Percentiles rank a stretch among this genome's conserved stretches.
Evolutionary conservation across 1,284 basidiomycete species (phyloP).

Genomic region (Trichosporon faecale): DNA sequence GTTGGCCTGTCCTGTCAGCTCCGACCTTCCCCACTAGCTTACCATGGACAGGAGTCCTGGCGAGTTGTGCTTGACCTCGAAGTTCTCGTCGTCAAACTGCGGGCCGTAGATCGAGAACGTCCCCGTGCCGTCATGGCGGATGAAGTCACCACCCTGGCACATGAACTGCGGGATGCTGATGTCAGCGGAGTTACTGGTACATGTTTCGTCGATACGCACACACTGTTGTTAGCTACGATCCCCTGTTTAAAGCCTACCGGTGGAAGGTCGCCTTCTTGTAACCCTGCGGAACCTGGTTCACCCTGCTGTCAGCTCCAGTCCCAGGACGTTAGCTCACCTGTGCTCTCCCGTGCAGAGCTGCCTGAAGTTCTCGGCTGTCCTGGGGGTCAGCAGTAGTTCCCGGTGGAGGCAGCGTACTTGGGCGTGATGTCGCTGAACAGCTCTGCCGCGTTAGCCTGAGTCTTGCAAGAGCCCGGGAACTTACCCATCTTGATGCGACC

Average conservation of each 20-base stretch:
- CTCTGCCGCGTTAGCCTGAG: constrained; percentile 28
- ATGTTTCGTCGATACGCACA: constrained; percentile 12
- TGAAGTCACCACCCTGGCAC: constrained; percentile 64
- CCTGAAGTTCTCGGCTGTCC: constrained; percentile 95
- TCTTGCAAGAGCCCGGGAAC: constrained; percentile 10
- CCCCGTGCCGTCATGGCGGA: constrained; percentile 89
- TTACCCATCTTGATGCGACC: constrained; percentile 86
- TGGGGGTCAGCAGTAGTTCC: constrained; percentile 43
- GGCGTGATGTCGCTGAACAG: constrained; percentile 50
- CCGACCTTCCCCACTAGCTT: background rate
- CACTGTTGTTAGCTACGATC: constrained; percentile 16
- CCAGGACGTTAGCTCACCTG: constrained; percentile 57
- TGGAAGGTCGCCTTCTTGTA: constrained; percentile 89
- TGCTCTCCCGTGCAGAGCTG: constrained; percentile 96
- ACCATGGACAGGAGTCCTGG: constrained; percentile 85
- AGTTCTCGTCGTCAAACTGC: constrained; percentile 95
- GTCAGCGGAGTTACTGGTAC: background rate
- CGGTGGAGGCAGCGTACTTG: constrained; percentile 30
- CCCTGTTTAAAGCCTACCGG: constrained; percentile 58
- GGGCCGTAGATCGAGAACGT: constrained; percentile 92
- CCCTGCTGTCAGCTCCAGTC: constrained; percentile 55
- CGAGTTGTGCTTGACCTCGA: constrained; percentile 79
- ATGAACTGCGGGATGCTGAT: constrained; percentile 55
- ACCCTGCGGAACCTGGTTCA: constrained; percentile 80
- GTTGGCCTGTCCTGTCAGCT: constrained; percentile 64